A percentile compares a stretch with the other conserved stretches of the same genome.
Conservation (phyloP, 1,284 basidiomycete genomes). For the Papiliotrema fonsecae region DNA sequence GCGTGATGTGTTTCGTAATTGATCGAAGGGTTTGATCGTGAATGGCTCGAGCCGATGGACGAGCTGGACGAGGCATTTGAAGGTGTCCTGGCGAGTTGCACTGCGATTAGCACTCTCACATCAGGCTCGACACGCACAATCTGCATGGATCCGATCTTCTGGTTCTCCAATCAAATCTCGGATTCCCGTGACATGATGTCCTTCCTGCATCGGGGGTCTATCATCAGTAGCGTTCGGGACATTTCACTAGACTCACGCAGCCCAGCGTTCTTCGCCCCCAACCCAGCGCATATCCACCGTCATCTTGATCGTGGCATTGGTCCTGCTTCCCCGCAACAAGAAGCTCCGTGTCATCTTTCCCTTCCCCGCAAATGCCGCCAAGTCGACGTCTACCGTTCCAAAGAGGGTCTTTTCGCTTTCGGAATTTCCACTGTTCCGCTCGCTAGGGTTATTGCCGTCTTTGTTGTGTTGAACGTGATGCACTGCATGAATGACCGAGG, state of each 20-base stretch:
- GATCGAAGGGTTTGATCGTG: conserved; percentile 24
- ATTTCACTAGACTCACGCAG: conserved; percentile 25
- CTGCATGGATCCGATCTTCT: conserved; percentile 12
- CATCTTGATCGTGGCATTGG: conserved; percentile 47
- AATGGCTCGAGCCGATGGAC: conserved; percentile 10
- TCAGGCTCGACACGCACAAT: conserved; percentile 20
- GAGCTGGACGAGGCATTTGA: conserved; percentile 8
- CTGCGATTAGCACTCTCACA: conserved; percentile 7
- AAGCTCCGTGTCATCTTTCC: conserved; percentile 40
- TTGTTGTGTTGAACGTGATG: conserved; percentile 2
- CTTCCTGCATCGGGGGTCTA: conserved; percentile 38
- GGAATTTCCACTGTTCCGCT: conserved; percentile 4
- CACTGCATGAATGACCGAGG: conserved; percentile 2
- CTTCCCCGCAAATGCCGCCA: conserved; percentile 46
- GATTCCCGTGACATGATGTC: conserved; percentile 35
- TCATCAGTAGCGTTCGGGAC: conserved; percentile 6
- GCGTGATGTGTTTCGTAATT: conserved; percentile 2
- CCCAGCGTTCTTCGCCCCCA: conserved; percentile 37
- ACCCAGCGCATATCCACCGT: conserved; percentile 41
- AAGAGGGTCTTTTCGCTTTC: conserved; percentile 20
- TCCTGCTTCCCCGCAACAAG: conserved; percentile 40
- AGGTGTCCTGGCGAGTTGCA: conserved; percentile 14
- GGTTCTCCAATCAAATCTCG: conserved; percentile 25
- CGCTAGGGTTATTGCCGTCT: conserved; percentile 5
- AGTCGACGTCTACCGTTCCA: conserved; percentile 44